Evolutionary conservation across 495 filamentous ascomycete species (phyloP), one percentile per base, ranked within the genome.

Genomic region (Penicillium verhagenii): DNA sequence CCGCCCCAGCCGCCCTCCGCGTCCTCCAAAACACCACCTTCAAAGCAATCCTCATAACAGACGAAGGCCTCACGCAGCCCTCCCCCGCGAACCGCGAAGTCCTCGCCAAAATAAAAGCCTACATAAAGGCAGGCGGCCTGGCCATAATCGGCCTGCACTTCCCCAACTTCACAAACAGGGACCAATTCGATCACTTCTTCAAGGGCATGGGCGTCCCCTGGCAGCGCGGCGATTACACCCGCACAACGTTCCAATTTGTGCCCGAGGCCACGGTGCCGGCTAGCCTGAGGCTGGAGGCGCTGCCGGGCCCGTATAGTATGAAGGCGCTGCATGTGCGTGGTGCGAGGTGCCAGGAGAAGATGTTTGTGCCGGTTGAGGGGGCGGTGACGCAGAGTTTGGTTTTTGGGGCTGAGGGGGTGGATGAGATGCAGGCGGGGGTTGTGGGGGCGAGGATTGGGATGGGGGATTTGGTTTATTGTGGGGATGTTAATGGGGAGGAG

Each of bases 401-500:
- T 19, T 69, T 70, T 25, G n/a, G 60, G 4, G 53, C 70, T 13
- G 45, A 28, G 8, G 13, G 25, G 40, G 65, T 73, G 16, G 64
- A 72, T 52, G 13, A 50, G 25, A 35, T 50, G 7, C 61, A 74
- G 59, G 63, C 73, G 9, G 67, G 66, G 5, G 68, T 73, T 25
- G 72, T 60, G 28, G 68, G 64, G 18, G 56, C 63, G 14, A 72
- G 55, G 47, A 52, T 75, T 18, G 72, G 73, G 16, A 16, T 48
- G 16, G 74, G 74, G 11, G 69, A 58, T 57, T 47, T 80, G n/a
- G 69, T 67, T 18, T 78, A 79, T 55, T 58, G 76, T 52, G 76
- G 77, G 9, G 75, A 82, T 69, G 71, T 79, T 39, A 76, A 79
- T 53, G 64, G 56, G 1, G 76, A 78, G 64, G 56, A 65, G 20